Conservation (phyloP, 768 basidiomycete species). For the Sarcodon sp. region DNA sequence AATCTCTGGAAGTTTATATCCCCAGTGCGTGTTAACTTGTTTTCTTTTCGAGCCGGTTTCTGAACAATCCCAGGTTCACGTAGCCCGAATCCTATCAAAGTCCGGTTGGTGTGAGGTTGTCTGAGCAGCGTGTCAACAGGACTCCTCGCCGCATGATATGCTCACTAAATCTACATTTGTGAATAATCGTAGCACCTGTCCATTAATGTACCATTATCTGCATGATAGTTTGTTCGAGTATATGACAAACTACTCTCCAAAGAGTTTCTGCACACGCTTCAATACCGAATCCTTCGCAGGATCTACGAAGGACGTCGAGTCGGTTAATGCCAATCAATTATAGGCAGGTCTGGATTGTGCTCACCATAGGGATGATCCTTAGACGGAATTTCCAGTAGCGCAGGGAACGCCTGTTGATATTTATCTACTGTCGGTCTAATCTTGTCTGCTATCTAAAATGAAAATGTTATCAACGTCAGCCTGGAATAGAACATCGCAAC, state of each 20-base stretch:
- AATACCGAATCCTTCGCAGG: conserved; percentile 92
- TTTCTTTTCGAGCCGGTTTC: background rate
- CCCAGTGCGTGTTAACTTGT: conserved; percentile 40
- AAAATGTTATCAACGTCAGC: background rate
- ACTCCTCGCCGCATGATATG: background rate
- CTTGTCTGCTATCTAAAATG: conserved; percentile 81
- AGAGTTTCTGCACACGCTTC: conserved; percentile 92
- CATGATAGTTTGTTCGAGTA: background rate
- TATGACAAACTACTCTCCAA: conserved; percentile 59
- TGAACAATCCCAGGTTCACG: conserved; percentile 2
- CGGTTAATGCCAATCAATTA: conserved; percentile 9
- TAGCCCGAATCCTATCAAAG: conserved; percentile 4
- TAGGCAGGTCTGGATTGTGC: conserved; percentile 11
- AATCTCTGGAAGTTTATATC: conserved; percentile 68
- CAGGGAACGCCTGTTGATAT: conserved; percentile 94
- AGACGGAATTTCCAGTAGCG: conserved; percentile 92
- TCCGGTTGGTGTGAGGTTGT: conserved; percentile 3
- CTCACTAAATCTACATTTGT: background rate
- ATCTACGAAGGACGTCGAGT: conserved; percentile 33
- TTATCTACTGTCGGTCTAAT: conserved; percentile 91
- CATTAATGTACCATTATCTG: too few relatives aligned
- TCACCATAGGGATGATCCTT: conserved; percentile 97
- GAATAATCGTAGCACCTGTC: background rate
- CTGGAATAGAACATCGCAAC: conserved; percentile 13
- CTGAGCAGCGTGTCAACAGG: background rate